A percentile compares a stretch with the other conserved stretches of the same genome.
phyloP scores from a whole-genome alignment of 1,139 yeast genomes.

The Kodamaea fungicola region DNA sequence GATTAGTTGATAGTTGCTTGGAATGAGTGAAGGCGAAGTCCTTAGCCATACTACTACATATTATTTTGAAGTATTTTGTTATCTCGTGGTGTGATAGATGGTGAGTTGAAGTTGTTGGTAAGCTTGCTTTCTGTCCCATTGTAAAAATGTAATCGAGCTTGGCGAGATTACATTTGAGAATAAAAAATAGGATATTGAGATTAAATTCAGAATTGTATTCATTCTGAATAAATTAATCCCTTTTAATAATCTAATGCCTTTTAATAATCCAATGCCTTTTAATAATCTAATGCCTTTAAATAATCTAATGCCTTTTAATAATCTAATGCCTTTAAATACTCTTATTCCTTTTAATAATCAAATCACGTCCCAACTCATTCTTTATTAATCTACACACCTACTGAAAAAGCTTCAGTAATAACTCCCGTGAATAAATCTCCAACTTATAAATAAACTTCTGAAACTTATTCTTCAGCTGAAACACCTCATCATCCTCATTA shows the following conservation, averaged over 20 bases:
- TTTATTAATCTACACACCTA: slow-evolving; percentile 1
- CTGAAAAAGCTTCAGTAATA: not conserved
- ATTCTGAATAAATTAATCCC: too few species aligned
- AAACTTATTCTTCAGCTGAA: slow-evolving; percentile 2
- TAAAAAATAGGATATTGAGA: too few species aligned
- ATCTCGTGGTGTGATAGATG: slow-evolving; percentile 1
- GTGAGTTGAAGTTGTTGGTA: not conserved
- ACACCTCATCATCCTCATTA: slow-evolving; percentile 2
- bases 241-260: too few species aligned
- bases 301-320: too few species aligned
- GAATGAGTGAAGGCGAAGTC: not conserved
- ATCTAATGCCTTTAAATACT: too few species aligned
- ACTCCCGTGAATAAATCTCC: slow-evolving; percentile 6
- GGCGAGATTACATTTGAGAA: too few species aligned
- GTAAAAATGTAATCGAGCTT: too few species aligned
- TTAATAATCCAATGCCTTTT: too few species aligned
- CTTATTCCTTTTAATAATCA: too few species aligned
- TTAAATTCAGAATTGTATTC: too few species aligned
- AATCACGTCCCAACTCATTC: too few species aligned
- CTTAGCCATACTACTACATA: not conserved
- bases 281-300: too few species aligned
- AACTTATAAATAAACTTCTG: slow-evolving; percentile 5
- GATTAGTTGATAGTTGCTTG: not conserved
- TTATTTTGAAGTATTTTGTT: slow-evolving; percentile 3
- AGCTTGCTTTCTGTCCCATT: not conserved